Base-by-base conservation (phyloP, 2,329 filamentous ascomycete species). In the Lecanosticta acicola region DNA sequence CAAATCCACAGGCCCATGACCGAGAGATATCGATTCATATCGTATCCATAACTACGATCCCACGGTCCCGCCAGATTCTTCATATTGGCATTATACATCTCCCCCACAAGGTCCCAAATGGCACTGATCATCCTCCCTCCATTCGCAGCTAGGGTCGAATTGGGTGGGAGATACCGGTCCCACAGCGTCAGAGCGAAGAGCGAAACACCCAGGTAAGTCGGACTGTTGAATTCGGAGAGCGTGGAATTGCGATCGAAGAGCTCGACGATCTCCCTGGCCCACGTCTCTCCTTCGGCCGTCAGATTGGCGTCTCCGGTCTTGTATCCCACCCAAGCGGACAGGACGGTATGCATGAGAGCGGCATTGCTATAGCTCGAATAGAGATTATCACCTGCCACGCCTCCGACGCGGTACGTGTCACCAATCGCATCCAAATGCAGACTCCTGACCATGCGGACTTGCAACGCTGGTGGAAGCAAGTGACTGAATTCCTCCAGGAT, bases 11-110 rank as follows among this genome's bases (percentile, higher is more conserved):
- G 59, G 0, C 74, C 74, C 59, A 82, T 72, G 39, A 83, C 69
- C 42, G 75, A 75, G 3, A 81, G 59, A 54, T 83, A 83, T 4
- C 71, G 66, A 44, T 79, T 81, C 79, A 83, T 81, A 48, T 83
- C 79, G 46, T 75, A 82, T 0, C 79, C 79, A 50, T 83, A 83
- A 0, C 73, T 68, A 0, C 80, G 73, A 59, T 83, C 80, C 80
- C 80, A 83, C 0, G 80, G 80, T 0, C 80, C 80, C 2, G 79
- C 79, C 39, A 82, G 71, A 49, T 83, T 83, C 52, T 71, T 75
- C 64, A 83, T 61, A 1, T 72, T 69, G 1, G 79, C 73, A 43
- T 82, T 76, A 68, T 78, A 83, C 1, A 83, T 68, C 37, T 72
- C 54, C 0, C 70, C 68, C 1, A 39, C 34, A 78, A 67, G 2